Percentiles rank a stretch among this genome's conserved stretches.
Conservation (phyloP, 306 rosid species). For the Abrus precatorius region DNA sequence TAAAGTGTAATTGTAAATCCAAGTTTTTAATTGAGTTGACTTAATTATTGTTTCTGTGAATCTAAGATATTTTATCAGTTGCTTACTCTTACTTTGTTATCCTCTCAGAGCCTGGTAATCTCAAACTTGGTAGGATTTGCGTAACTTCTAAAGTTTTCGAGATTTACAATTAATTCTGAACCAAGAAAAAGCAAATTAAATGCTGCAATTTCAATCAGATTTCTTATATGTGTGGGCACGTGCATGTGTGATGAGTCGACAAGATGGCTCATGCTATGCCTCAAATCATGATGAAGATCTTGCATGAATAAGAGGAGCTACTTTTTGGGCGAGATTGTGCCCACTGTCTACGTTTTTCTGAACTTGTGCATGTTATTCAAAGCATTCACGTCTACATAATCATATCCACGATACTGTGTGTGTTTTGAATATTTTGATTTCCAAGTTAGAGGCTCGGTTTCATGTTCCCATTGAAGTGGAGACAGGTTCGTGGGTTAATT, state of each 20-base stretch:
- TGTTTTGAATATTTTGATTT: background rate
- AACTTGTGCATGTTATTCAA: constrained; percentile 15
- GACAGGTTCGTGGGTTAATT: background rate
- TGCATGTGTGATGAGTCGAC: background rate
- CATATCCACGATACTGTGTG: background rate
- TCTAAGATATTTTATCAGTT: background rate
- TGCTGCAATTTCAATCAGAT: background rate
- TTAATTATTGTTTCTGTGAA: background rate
- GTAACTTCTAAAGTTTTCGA: constrained; percentile 1
- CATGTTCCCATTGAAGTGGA: background rate
- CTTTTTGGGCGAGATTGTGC: constrained; percentile 29
- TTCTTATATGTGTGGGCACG: too few relatives aligned
- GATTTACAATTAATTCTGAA: background rate
- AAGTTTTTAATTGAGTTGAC: background rate
- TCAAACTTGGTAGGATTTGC: background rate
- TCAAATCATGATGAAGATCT: background rate
- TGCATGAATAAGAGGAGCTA: constrained; percentile 15
- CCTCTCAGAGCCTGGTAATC: constrained; percentile 13
- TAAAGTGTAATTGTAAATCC: background rate
- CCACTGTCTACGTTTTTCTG: background rate
- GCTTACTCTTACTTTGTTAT: background rate
- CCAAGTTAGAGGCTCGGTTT: constrained; percentile 10
- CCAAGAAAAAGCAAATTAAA: background rate
- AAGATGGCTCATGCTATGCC: background rate
- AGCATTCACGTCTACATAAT: background rate